Conservation (phyloP, 78 protist genomes). For the Trichosphaerium sp. region DNA sequence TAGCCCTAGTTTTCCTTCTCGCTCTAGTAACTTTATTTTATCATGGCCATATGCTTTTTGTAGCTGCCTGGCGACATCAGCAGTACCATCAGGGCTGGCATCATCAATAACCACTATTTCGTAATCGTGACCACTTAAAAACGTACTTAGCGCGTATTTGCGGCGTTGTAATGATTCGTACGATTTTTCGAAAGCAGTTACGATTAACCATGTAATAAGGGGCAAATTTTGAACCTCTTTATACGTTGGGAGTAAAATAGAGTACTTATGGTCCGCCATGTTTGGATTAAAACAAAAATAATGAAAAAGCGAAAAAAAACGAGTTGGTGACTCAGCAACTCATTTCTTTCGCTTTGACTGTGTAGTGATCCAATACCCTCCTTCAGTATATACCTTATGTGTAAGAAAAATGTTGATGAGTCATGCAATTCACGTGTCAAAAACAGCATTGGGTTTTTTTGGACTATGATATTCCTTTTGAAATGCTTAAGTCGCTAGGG, state of each 20-base stretch:
- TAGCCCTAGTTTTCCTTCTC: constrained; percentile 77
- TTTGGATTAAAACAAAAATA: no score
- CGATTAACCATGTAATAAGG: constrained; percentile 56
- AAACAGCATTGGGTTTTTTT: no score
- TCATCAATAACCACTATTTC: constrained; percentile 84
- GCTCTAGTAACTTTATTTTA: constrained; percentile 36
- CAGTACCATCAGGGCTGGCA: constrained; percentile 77
- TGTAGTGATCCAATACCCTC: no score
- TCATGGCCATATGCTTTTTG: constrained; percentile 60
- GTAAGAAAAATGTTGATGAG: no score
- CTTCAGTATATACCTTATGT: no score
- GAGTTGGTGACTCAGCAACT: no score
- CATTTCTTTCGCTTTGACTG: no score
- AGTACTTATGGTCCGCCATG: constrained; percentile 44
- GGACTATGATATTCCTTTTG: no score
- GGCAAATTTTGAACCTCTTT: constrained; percentile 85
- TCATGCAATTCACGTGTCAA: no score
- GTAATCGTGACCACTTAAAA: constrained; percentile 28
- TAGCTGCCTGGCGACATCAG: constrained; percentile 57
- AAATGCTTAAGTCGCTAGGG: no score
- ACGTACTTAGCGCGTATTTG: neutral
- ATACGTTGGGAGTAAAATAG: constrained; percentile 79
- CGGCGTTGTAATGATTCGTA: neutral
- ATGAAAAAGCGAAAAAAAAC: no score
- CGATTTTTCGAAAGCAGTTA: constrained; percentile 18